Evolutionary conservation across 2,329 filamentous ascomycete genomes (phyloP).

Genomic region (Calonectria pseudoreteaudii): DNA sequence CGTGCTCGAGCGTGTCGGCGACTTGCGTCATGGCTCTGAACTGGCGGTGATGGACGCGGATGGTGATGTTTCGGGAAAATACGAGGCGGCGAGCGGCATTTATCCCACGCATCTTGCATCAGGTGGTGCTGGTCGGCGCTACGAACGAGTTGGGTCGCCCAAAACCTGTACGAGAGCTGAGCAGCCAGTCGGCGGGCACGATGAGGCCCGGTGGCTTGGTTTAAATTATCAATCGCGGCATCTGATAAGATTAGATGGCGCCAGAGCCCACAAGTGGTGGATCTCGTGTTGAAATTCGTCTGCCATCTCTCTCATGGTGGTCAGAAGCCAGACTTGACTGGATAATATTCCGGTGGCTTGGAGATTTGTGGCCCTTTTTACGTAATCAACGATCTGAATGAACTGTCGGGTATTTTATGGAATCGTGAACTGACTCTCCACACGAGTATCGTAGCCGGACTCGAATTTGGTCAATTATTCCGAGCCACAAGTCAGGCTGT

Average conservation of each 20-base stretch:
- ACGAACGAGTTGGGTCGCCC: neutral
- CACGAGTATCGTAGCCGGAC: neutral
- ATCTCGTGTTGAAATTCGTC: neutral
- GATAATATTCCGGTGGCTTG: neutral
- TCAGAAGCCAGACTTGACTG: neutral
- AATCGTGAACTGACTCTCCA: neutral
- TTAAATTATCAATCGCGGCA: neutral
- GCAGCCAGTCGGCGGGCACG: neutral
- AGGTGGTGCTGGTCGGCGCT: neutral
- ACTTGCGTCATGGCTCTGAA: slow-evolving; percentile 4
- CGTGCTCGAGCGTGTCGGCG: neutral
- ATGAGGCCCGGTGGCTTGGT: slow-evolving; percentile 4
- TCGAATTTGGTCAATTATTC: neutral
- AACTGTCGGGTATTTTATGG: neutral
- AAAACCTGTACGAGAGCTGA: neutral
- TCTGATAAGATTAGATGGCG: slow-evolving; percentile 20
- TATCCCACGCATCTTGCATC: slow-evolving; percentile 6
- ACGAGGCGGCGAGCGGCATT: neutral
- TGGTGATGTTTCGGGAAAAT: neutral
- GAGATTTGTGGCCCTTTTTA: neutral
- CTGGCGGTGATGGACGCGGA: neutral
- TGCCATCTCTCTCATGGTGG: neutral
- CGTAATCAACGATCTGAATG: neutral
- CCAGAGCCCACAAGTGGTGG: neutral
- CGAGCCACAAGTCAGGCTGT: neutral